phyloP scores from a whole-genome alignment of 768 basidiomycete species.

The Boletus pseudopeckii region DNA sequence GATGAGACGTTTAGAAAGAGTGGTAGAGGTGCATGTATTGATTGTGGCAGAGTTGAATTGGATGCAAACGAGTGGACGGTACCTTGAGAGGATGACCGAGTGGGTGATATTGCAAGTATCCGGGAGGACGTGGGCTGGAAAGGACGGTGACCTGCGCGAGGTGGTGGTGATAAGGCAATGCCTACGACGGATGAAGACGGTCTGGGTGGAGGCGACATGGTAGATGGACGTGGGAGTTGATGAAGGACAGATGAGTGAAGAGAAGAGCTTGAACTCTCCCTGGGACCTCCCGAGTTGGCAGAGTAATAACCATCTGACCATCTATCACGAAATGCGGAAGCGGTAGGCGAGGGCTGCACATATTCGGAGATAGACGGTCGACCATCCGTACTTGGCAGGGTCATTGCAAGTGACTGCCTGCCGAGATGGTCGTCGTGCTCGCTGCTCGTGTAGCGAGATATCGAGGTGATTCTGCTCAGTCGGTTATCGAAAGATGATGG shows the following conservation, averaged over 20 bases:
- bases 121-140: conserved; percentile 20
- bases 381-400: conserved; percentile 37
- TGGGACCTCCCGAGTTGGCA: conserved; percentile 20
- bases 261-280: conserved; percentile 13
- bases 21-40: conserved; percentile 16
- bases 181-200: conserved; percentile 59
- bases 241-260: conserved; percentile 21
- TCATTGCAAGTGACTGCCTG: conserved; percentile 50
- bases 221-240: conserved; percentile 21
- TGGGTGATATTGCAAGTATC: conserved; percentile 12
- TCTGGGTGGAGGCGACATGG: conserved; percentile 57
- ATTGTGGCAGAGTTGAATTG: conserved; percentile 23
- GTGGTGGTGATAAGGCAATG: conserved; percentile 56
- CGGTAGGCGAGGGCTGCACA: conserved; percentile 70
- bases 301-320: conserved; percentile 35
- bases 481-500: conserved; percentile 26
- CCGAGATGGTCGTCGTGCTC: conserved; percentile 38
- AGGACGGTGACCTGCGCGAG: conserved; percentile 21
- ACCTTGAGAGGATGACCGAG: conserved; percentile 28
- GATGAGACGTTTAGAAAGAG: conserved; percentile 47
- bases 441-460: conserved; percentile 36
- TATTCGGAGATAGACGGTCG: conserved; percentile 64
- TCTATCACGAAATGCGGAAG: conserved; percentile 74
- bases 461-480: conserved; percentile 22
- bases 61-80: conserved; percentile 33